phyloP scores from a whole-genome alignment of 2,329 filamentous ascomycete species.

The Leptographium procerum region DNA sequence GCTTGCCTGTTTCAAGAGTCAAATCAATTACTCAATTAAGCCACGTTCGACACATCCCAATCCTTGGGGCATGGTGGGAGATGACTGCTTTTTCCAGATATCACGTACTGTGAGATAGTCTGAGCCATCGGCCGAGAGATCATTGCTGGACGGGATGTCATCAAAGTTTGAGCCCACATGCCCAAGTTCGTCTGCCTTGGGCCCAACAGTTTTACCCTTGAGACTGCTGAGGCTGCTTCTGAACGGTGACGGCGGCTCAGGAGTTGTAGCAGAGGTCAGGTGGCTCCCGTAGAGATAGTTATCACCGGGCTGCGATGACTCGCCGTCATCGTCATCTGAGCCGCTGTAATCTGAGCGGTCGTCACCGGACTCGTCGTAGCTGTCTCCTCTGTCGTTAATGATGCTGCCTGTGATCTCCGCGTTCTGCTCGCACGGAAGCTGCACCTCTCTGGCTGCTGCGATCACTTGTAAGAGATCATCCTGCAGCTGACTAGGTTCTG shows the following conservation, averaged over 20 bases:
- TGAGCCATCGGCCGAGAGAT: neutral
- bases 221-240: neutral
- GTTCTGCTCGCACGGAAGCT: neutral
- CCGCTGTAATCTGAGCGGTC: no score
- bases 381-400: neutral
- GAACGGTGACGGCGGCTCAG: neutral
- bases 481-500: neutral
- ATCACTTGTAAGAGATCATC: neutral
- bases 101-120: neutral
- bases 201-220: neutral
- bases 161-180: neutral
- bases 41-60: neutral
- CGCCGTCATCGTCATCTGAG: neutral
- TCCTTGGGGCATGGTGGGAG: no score
- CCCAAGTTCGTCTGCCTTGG: neutral
- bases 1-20: neutral
- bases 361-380: neutral
- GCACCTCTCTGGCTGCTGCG: neutral
- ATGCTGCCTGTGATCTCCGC: neutral
- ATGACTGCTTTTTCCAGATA: no score
- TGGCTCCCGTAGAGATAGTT: neutral
- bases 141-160: neutral
- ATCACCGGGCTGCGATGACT: neutral
- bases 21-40: no score
- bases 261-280: neutral